Evolutionary conservation across 176 grass and related monocot species (phyloP), one percentile per base, ranked within the genome.

Genomic region (Carex scoparia): DNA sequence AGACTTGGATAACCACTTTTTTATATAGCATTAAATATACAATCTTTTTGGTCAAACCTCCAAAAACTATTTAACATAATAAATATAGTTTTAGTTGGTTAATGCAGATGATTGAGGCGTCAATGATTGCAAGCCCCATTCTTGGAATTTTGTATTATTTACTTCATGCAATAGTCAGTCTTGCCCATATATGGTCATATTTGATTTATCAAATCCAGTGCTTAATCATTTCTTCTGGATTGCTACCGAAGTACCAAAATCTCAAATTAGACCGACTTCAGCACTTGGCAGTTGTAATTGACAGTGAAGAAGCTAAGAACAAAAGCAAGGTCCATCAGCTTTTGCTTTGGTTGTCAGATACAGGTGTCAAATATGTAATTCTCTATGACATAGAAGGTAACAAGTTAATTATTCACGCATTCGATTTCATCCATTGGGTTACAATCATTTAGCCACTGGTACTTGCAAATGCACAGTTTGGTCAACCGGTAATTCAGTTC

Each of bases 321-420:
- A 89, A 60, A 2, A 58, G 1, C 19, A 93, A 98, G 83, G 80
- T 95, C 51, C 84, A 89, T 58, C 89, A 87, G 27, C 88, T 95
- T 86, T 57, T 98, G 74, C 84, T 7, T 33, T 95, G 91, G 91
- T 82, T 98, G 33, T 87, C 88, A 79, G 72, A 88, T 79, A 73
- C 88, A 10, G 87, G 87, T 40, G 75, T 98, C 58, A 92, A 94
- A 72, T 82, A 92, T 92, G 87, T 98, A 71, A 88, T 84, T 79
- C 87, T 98, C 46, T 98, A 95, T 7, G 96, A 95, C 85, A 85
- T 89, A 40, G 87, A 95, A 53, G 96, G 96, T 98, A 92, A 82
- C 79, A 83, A 63, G 53, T 48, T 15, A 38, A 69, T 30, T 75
- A 53, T 85, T 79, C 81, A 14, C 66, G 32, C 54, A n/a, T 83